These are phyloP conservation scores for Sclerotinia trifoliorum DNA, from an alignment of 2,329 filamentous ascomycete genomes.

Conservation along the genomic window DNA sequence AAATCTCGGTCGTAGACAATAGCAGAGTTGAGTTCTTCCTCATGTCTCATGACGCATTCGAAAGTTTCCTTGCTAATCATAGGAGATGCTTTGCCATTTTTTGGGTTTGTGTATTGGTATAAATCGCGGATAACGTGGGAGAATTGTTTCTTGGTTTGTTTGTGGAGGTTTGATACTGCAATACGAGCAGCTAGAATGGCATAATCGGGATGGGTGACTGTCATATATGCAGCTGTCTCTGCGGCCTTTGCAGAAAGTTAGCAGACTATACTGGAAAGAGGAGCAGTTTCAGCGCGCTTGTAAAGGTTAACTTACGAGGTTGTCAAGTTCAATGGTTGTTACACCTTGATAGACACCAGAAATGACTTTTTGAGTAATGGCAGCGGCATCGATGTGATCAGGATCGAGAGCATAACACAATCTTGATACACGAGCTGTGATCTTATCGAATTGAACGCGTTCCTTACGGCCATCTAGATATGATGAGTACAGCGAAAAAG, in stretches of 20 bases:
- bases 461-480: constrained; percentile 92
- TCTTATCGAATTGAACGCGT: constrained; percentile 99
- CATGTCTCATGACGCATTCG: constrained; percentile 91
- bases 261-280: constrained; percentile 20
- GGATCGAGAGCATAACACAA: constrained; percentile 96
- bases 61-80: constrained; percentile 95
- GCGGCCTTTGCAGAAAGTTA: constrained; percentile 65
- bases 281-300: constrained; percentile 24
- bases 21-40: constrained; percentile 95
- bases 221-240: constrained; percentile 99
- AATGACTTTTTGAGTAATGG: constrained; percentile 99
- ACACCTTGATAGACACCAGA: constrained; percentile 98
- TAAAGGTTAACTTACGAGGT: constrained; percentile 69
- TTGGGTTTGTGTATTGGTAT: constrained; percentile 94
- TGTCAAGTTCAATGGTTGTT: constrained; percentile 92
- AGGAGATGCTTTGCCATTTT: constrained; percentile 76
- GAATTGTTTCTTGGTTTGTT: constrained; percentile 99
- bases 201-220: constrained; percentile 97
- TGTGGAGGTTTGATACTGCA: constrained; percentile 98
- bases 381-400: constrained; percentile 93
- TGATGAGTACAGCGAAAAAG: neutral
- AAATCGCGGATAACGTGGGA: constrained; percentile 92
- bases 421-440: constrained; percentile 95
- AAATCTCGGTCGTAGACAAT: constrained; percentile 99
- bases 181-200: constrained; percentile 97